phyloP scores from a whole-genome alignment of 345 rosid genomes.

The Odontarrhena argentea region DNA sequence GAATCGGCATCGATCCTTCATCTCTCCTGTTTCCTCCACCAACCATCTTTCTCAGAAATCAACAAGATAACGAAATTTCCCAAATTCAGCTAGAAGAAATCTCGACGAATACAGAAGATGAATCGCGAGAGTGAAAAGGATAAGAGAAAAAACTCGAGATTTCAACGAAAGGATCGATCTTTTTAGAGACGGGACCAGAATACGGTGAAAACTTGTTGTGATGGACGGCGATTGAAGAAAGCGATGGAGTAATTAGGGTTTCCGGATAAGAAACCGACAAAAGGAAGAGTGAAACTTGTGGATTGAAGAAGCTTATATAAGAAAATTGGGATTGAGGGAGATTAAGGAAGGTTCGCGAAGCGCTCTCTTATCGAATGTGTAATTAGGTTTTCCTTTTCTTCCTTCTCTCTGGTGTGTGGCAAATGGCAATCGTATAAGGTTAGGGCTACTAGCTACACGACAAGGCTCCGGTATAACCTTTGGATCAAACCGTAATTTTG shows the following conservation, averaged over 20 bases:
- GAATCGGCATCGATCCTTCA: conserved; percentile 59
- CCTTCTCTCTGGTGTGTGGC: background rate
- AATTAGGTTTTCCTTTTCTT: conserved; percentile 9
- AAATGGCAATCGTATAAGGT: conserved; percentile 18
- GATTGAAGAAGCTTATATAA: background rate
- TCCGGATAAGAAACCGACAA: background rate
- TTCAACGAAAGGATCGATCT: background rate
- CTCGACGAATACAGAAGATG: conserved; percentile 15
- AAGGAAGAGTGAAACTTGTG: background rate
- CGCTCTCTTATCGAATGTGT: conserved; percentile 7
- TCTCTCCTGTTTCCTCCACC: conserved; percentile 59
- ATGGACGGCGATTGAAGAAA: conserved; percentile 31
- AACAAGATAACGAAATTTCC: conserved; percentile 1
- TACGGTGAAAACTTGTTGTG: background rate
- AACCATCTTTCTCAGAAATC: conserved; percentile 40
- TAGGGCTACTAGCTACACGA: conserved; percentile 30
- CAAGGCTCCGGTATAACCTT: background rate
- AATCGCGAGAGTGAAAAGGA: background rate
- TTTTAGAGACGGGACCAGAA: conserved; percentile 5
- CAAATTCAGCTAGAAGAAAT: conserved; percentile 16
- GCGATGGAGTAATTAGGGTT: conserved; percentile 34
- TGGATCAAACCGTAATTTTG: too few relatives aligned
- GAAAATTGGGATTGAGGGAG: background rate
- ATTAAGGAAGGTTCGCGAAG: conserved; percentile 5
- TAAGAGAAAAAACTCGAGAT: background rate